Evolutionary conservation across 2,329 filamentous ascomycete species (phyloP), one percentile per base, ranked within the genome.

Genomic region (Penicillium sp.): DNA sequence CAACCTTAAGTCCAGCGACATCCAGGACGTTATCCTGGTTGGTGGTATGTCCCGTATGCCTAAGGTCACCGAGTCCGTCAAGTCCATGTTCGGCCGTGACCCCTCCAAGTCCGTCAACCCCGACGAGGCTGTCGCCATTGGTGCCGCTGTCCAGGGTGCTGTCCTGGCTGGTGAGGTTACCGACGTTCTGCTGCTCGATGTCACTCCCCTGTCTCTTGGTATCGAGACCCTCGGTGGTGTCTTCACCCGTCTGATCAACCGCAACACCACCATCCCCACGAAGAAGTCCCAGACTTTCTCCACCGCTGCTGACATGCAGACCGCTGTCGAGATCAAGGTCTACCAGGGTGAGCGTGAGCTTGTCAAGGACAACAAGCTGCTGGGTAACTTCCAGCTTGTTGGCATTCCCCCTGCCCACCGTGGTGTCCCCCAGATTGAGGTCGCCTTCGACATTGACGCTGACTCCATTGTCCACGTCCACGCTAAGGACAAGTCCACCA

Each of bases 31-130:
- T 67, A 96, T 97, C 76, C 88, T 97, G 42, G 93, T 97, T 53
- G 93, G 93, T 87, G 93, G 93, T 80, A 97, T 97, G 92, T 97
- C 93, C 69, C 93, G 93, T 82, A 97, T 97, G 92, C 93, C 93
- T 76, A 97, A 97, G 89, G 93, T 97, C 66, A 84, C 86, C 61
- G 92, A 97, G 82, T 94, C 92, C 43, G 92, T 97, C 77, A 96
- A 96, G 89, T 86, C 82, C 82, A 92, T 97, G 76, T 97, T 97
- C 77, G 92, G 92, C 65, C 92, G 92, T 74, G 93, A 97, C 54
- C 92, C 93, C 63, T 90, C 92, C 78, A 97, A 97, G 86, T 95
- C 93, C 49, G 92, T 97, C 76, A 97, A 97, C 85, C 93, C 93
- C 57, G 93, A 97, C 67, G 93, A 97, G 85, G 93, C 93, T 77